phyloP scores from a whole-genome alignment of 805 yeast species.

The Saccharomycopsis babjevae region DNA sequence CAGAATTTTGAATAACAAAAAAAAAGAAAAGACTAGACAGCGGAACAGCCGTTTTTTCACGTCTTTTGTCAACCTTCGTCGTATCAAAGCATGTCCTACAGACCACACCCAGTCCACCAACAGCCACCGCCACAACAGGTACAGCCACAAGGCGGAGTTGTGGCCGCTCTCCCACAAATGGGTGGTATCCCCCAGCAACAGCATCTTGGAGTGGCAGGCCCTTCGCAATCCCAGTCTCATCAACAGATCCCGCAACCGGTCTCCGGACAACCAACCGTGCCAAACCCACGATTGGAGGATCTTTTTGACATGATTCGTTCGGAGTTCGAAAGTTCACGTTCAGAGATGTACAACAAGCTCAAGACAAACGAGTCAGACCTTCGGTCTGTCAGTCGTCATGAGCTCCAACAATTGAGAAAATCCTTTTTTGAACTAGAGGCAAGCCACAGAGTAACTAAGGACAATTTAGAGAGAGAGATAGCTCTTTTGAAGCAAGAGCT shows the following conservation, averaged over 20 bases:
- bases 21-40: no score
- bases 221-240: background rate
- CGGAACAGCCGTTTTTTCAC: no score
- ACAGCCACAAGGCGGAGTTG: background rate
- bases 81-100: background rate
- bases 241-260: background rate
- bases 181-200: background rate
- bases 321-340: constrained; percentile 56
- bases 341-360: constrained; percentile 27
- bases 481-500: constrained; percentile 74
- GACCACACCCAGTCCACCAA: background rate
- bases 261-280: background rate
- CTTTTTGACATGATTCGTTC: constrained; percentile 84
- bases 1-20: no score
- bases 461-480: constrained; percentile 86
- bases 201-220: background rate
- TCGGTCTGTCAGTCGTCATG: constrained; percentile 30
- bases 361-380: constrained; percentile 76
- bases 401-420: constrained; percentile 87
- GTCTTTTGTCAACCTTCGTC: background rate
- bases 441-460: constrained; percentile 91
- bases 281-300: constrained; percentile 32
- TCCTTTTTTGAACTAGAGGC: constrained; percentile 88
- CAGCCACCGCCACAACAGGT: background rate
- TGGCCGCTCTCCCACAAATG: background rate